Evolutionary conservation across 2,329 filamentous ascomycete genomes (phyloP).

Genomic region (Hypoxylon sp.): DNA sequence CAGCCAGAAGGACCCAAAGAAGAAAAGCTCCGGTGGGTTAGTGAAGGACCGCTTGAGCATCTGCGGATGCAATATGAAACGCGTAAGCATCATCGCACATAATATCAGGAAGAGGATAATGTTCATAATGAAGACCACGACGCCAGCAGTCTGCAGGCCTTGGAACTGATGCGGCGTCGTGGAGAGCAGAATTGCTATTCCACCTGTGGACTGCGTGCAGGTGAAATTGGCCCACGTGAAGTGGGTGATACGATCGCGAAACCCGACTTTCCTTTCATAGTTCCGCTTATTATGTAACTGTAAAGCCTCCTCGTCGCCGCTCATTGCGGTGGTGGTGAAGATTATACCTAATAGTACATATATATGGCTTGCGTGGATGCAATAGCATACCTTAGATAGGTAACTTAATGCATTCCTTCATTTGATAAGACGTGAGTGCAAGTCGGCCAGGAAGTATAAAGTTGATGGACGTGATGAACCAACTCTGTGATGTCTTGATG

Average conservation of each 20-base stretch:
- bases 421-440: background rate
- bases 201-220: conserved; percentile 58
- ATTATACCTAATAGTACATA: no score
- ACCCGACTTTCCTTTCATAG: conserved; percentile 51
- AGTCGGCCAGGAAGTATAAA: background rate
- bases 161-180: conserved; percentile 68
- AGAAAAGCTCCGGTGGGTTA: conserved; percentile 70
- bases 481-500: conserved; percentile 10
- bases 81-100: conserved; percentile 61
- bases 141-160: conserved; percentile 68
- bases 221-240: conserved; percentile 72
- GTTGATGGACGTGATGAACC: background rate
- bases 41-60: conserved; percentile 63
- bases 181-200: conserved; percentile 68
- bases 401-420: background rate
- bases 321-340: conserved; percentile 1
- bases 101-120: conserved; percentile 68
- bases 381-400: background rate
- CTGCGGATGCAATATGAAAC: conserved; percentile 67
- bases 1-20: conserved; percentile 74
- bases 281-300: conserved; percentile 28
- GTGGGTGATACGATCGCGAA: conserved; percentile 54
- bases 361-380: background rate
- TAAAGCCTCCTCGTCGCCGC: background rate
- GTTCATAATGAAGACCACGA: conserved; percentile 70